Percentiles rank a stretch among this genome's conserved stretches.
Conservation (phyloP, 805 yeast genomes). For the Candida stauntonica region DNA sequence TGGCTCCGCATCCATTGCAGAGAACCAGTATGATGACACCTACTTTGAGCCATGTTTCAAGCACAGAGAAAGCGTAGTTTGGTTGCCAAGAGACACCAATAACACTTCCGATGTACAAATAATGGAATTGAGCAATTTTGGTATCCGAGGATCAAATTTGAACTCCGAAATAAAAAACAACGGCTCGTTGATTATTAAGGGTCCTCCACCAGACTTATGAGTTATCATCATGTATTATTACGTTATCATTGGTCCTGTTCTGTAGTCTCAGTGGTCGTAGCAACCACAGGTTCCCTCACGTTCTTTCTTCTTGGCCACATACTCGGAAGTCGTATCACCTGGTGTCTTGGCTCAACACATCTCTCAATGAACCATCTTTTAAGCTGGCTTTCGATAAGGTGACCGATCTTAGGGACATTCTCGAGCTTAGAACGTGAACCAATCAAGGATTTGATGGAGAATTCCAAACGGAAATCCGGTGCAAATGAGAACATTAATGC, state of each 20-base stretch:
- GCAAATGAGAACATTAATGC: constrained; percentile 85
- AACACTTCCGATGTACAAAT: constrained; percentile 16
- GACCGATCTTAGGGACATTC: constrained; percentile 87
- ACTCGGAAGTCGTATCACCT: constrained; percentile 77
- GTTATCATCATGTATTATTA: background rate
- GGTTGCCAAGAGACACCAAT: constrained; percentile 25
- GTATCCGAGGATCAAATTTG: constrained; percentile 21
- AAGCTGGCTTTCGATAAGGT: constrained; percentile 74
- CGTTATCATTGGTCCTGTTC: constrained; percentile 17
- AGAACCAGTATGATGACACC: constrained; percentile 15
- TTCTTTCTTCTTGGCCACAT: constrained; percentile 75
- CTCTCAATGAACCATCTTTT: constrained; percentile 89
- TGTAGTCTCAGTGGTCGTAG: constrained; percentile 3
- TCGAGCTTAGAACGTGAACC: constrained; percentile 92
- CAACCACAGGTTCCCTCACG: constrained; percentile 38
- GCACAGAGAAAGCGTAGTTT: constrained; percentile 15
- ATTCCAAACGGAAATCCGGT: constrained; percentile 87
- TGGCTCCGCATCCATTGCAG: background rate
- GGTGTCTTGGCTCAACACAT: constrained; percentile 91
- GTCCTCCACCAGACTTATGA: constrained; percentile 25
- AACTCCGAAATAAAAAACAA: constrained; percentile 16
- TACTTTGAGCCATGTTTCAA: constrained; percentile 26
- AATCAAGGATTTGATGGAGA: constrained; percentile 80
- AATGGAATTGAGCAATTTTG: constrained; percentile 18
- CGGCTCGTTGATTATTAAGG: constrained; percentile 22